Percentiles rank a stretch among this genome's conserved stretches.
Evolutionary conservation across 2,329 filamentous ascomycete genomes (phyloP).

Genomic region (Aspergillus nomiae): DNA sequence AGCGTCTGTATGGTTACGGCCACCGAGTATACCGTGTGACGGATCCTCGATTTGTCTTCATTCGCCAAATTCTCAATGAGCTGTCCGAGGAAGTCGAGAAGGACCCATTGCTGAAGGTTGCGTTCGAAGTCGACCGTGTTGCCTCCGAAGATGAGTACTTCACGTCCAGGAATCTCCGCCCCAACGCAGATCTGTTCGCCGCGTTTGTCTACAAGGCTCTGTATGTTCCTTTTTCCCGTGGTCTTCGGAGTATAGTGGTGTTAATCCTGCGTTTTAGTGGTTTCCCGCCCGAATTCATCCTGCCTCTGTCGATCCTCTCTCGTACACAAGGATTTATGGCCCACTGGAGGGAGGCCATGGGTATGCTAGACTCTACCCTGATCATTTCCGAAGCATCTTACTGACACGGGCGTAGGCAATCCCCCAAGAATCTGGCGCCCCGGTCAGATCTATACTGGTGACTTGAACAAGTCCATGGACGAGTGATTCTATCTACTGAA

Average conservation of each 20-base stretch:
- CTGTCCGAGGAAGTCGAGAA: constrained; percentile 17
- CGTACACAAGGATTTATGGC: constrained; percentile 12
- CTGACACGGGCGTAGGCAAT: not conserved
- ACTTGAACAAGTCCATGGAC: not conserved
- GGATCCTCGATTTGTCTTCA: constrained; percentile 57
- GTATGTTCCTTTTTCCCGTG: constrained; percentile 17
- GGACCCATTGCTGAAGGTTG: constrained; percentile 41
- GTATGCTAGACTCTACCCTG: constrained; percentile 19
- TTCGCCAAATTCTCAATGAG: constrained; percentile 40
- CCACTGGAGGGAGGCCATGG: constrained; percentile 15
- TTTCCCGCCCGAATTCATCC: constrained; percentile 11
- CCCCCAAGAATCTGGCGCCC: not conserved
- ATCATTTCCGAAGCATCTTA: not conserved
- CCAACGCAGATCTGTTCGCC: constrained; percentile 45
- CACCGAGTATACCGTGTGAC: constrained; percentile 52
- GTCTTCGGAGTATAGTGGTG: not conserved
- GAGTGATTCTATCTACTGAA: not conserved
- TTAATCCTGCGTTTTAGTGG: not conserved
- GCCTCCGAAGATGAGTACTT: constrained; percentile 43
- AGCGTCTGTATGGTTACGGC: constrained; percentile 58
- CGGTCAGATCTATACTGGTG: not conserved
- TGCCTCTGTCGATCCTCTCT: constrained; percentile 1
- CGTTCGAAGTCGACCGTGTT: constrained; percentile 41
- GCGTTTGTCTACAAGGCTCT: constrained; percentile 42
- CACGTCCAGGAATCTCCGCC: constrained; percentile 34